A percentile compares a stretch with the other conserved stretches of the same genome.
phyloP scores from a whole-genome alignment of 495 filamentous ascomycete genomes.

The Podospora comata region DNA sequence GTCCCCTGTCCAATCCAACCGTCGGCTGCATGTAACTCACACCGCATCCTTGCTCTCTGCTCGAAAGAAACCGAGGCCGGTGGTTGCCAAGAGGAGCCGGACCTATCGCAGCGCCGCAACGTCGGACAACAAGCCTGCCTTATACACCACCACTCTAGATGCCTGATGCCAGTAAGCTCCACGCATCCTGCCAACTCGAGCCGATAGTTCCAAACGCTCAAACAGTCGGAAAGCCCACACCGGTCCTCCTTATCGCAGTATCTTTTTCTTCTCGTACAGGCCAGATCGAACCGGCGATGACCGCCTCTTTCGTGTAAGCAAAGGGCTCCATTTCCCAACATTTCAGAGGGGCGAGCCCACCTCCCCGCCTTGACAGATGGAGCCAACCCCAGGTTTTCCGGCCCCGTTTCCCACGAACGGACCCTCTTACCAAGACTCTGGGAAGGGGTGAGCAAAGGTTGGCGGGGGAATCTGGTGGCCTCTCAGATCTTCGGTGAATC shows the following conservation, averaged over 20 bases:
- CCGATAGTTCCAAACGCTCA: background rate
- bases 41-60: conserved; percentile 1
- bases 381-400: background rate
- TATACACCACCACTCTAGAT: background rate
- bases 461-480: background rate
- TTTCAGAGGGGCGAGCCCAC: too few relatives aligned
- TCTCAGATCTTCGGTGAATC: background rate
- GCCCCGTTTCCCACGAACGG: background rate
- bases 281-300: background rate
- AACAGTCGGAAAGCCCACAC: background rate
- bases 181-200: background rate
- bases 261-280: background rate
- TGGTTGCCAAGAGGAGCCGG: conserved; percentile 7
- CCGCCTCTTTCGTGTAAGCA: background rate
- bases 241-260: background rate
- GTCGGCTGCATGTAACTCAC: conserved; percentile 2
- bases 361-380: background rate
- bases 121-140: background rate
- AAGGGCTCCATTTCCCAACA: too few relatives aligned
- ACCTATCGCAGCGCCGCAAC: background rate
- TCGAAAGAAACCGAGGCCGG: conserved; percentile 5
- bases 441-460: background rate
- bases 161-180: background rate
- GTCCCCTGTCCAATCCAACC: background rate
- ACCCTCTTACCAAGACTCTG: background rate